These are phyloP conservation scores for Trichosporon faecale DNA, from an alignment of 1,284 basidiomycete species.

Conservation along the genomic window DNA sequence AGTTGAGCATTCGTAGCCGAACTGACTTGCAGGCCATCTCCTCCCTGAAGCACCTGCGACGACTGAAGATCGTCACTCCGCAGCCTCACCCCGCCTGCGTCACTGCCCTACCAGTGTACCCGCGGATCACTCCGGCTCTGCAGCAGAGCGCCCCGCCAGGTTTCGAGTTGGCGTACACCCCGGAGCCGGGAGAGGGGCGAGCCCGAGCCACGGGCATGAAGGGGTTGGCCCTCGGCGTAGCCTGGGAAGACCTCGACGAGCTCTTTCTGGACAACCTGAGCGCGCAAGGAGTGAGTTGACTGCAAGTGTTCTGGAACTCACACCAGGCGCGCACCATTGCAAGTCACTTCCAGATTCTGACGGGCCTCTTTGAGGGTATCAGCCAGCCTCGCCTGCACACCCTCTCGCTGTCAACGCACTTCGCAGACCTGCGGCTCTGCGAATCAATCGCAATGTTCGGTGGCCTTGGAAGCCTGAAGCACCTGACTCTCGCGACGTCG, in stretches of 20 bases:
- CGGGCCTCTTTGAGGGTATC: neutral
- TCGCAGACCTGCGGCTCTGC: constrained; percentile 30
- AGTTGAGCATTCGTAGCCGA: neutral
- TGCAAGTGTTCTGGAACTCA: no score
- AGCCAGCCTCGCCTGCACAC: constrained; percentile 18
- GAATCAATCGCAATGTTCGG: constrained; percentile 28
- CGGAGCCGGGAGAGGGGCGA: neutral
- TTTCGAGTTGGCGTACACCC: neutral
- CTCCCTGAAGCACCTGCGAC: neutral
- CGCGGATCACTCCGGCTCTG: constrained; percentile 18
- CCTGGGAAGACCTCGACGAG: constrained; percentile 33
- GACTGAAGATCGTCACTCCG: constrained; percentile 14
- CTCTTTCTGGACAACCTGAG: constrained; percentile 19
- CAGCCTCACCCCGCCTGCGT: constrained; percentile 14
- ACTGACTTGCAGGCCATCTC: constrained; percentile 19
- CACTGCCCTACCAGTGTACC: constrained; percentile 2
- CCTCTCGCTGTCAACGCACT: constrained; percentile 32
- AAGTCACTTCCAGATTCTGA: constrained; percentile 26
- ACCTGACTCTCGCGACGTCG: constrained; percentile 29
- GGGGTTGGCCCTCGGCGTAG: constrained; percentile 26
- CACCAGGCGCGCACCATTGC: constrained; percentile 28
- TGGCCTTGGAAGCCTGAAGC: constrained; percentile 24
- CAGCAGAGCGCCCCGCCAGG: constrained; percentile 12
- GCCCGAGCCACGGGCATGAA: constrained; percentile 18
- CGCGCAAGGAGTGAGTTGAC: constrained; percentile 27